These are phyloP conservation scores for Solanum chacoense DNA, from an alignment of 305 asterid genomes.

Conservation along the genomic window DNA sequence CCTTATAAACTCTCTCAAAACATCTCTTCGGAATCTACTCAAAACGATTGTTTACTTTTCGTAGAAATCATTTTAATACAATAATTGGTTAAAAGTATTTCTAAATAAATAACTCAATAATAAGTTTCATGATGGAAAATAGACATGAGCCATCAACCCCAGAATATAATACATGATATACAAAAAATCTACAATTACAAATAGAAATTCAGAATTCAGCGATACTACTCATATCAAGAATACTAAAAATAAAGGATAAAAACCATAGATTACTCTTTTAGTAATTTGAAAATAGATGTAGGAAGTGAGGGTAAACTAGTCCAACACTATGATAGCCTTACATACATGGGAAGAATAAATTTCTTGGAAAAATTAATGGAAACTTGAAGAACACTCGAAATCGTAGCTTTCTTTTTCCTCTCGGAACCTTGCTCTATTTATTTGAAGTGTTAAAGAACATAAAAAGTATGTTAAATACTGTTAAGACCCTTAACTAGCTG, in stretches of 20 bases:
- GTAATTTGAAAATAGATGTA: not conserved
- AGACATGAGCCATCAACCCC: too few species aligned
- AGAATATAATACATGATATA: too few species aligned
- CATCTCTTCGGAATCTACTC: not conserved
- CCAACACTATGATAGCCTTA: not conserved
- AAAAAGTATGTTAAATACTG: not conserved
- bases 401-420: not conserved
- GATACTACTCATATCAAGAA: not conserved
- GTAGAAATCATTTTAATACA: too few species aligned
- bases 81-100: too few species aligned
- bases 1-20: too few species aligned
- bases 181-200: too few species aligned
- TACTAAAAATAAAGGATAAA: not conserved
- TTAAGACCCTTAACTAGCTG: not conserved
- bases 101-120: not conserved
- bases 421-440: not conserved
- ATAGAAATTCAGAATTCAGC: not conserved
- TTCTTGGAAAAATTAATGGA: not conserved
- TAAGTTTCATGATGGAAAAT: not conserved
- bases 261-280: not conserved
- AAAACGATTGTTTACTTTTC: not conserved
- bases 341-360: not conserved
- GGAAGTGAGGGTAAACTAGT: not conserved
- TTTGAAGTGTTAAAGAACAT: not conserved
- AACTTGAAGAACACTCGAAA: not conserved